Base-by-base conservation (phyloP, 2,329 filamentous ascomycete species). In the Lasiodiplodia citricola region DNA sequence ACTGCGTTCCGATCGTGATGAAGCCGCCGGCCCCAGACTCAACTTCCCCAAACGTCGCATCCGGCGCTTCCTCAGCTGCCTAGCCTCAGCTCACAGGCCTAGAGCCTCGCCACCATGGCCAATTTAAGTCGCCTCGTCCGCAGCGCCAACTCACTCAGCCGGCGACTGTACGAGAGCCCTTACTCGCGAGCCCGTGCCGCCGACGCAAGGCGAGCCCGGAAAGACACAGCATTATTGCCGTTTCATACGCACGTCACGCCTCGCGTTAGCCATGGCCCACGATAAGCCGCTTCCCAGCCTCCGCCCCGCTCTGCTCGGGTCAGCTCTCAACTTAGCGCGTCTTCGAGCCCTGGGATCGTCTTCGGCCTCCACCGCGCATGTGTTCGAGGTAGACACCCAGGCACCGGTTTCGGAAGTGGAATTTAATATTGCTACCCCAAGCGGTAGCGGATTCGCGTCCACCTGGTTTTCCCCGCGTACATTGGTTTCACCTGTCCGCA, bases 1-100 rank as follows among this genome's bases (percentile, higher is more conserved):
- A 62, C 44, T 47, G 60, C 60, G 60, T 64, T 64, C 58, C 28
- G 56, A 63, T 50, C 58, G 58, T 44, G 58, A 50, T 51, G 38
- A 31, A 23, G n/a, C 37, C 21, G 14, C 57, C 37, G 21, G 55
- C 31, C 25, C 57, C 51, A 25, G 37, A 21, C 44, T 47, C 44
- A 28, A n/a, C 37, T 44, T 50, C 31, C 57, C 25, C 23, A 31
- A 21, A 21, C 44, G 41, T 21, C 50, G 58, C 58, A 35, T 16
- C 58, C 41, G 41, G 57, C 23, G 57, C 57, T 23, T 50, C 38
- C 38, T 47, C 57, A 62, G 38, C 18, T 44, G 58, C 58, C n/a
- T 50, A 62, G 41, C 44, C 44, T 21, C 11, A 18, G 55, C 55
- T 57, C 31, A 13, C 18, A 37, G 41, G 14, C 38, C 52, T 14